phyloP scores from a whole-genome alignment of 1,284 basidiomycete species.

The Fistulinella cinereoalba region DNA sequence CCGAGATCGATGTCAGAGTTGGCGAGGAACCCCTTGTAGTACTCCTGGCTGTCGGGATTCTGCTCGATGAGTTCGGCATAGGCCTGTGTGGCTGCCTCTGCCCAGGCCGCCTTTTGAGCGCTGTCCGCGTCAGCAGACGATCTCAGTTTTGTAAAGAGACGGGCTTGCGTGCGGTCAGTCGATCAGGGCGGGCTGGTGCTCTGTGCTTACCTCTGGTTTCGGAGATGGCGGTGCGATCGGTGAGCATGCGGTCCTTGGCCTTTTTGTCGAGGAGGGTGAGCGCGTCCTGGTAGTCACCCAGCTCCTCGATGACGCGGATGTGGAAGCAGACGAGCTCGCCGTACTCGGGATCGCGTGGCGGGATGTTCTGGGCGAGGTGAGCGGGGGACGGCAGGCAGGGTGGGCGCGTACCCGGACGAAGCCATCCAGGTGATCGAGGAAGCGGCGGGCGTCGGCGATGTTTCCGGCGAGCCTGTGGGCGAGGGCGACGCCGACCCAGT shows the following conservation, averaged over 20 bases:
- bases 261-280: constrained; percentile 63
- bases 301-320: constrained; percentile 74
- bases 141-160: constrained; percentile 65
- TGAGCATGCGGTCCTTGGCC: constrained; percentile 62
- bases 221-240: constrained; percentile 70
- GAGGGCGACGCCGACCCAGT: constrained; percentile 90
- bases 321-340: constrained; percentile 87
- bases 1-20: constrained; percentile 67
- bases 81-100: constrained; percentile 40
- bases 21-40: constrained; percentile 74
- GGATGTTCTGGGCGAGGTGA: constrained; percentile 54
- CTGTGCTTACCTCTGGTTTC: constrained; percentile 61
- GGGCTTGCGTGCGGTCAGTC: constrained; percentile 45
- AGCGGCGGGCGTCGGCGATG: constrained; percentile 65
- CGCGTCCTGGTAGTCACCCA: constrained; percentile 65
- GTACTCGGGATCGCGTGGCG: constrained; percentile 79
- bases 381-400: not conserved
- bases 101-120: constrained; percentile 26
- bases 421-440: constrained; percentile 68
- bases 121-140: constrained; percentile 62
- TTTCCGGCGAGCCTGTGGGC: constrained; percentile 87
- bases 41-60: constrained; percentile 83
- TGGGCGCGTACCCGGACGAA: constrained; percentile 50
- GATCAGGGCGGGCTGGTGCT: not conserved
- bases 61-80: constrained; percentile 82